A percentile compares a stretch with the other conserved stretches of the same genome.
Conservation (phyloP, 140 eudicot species). For the Bidens hawaiensis region DNA sequence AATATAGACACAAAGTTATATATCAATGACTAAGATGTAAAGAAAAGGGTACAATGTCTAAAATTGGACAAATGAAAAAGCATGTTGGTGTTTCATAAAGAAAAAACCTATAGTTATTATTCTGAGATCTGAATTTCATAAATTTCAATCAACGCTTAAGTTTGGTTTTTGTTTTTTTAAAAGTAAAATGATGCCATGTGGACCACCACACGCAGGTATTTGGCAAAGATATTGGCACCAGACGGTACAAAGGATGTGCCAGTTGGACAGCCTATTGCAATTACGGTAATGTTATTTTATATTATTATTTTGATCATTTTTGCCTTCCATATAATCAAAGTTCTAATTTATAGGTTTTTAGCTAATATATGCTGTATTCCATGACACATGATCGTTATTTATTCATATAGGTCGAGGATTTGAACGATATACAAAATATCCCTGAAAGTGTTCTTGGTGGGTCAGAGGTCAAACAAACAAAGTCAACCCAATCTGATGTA, state of each 20-base stretch:
- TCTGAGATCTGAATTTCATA: constrained; percentile 3
- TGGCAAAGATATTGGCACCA: constrained; percentile 85
- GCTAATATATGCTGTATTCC: background rate
- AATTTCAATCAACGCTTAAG: background rate
- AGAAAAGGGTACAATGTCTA: background rate
- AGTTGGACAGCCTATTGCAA: constrained; percentile 93
- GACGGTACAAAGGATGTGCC: constrained; percentile 95
- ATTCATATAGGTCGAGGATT: constrained; percentile 66
- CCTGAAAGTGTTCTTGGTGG: constrained; percentile 56
- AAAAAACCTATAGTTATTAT: background rate
- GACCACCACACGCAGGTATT: constrained; percentile 46
- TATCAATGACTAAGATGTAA: background rate
- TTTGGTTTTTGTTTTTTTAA: background rate
- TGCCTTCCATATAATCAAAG: background rate
- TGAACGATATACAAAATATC: constrained; percentile 57
- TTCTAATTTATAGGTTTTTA: background rate
- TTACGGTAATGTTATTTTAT: constrained; percentile 52
- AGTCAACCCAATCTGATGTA: constrained; percentile 33
- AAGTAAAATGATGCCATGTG: constrained; percentile 7
- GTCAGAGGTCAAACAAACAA: constrained; percentile 48
- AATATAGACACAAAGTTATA: background rate
- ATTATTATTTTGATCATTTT: constrained; percentile 6
- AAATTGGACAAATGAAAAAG: background rate
- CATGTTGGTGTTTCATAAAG: background rate
- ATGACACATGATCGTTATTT: constrained; percentile 3